Evolutionary conservation across 371 early-diverging fungal genomes (phyloP).

Genomic region (Mortierella sp.): DNA sequence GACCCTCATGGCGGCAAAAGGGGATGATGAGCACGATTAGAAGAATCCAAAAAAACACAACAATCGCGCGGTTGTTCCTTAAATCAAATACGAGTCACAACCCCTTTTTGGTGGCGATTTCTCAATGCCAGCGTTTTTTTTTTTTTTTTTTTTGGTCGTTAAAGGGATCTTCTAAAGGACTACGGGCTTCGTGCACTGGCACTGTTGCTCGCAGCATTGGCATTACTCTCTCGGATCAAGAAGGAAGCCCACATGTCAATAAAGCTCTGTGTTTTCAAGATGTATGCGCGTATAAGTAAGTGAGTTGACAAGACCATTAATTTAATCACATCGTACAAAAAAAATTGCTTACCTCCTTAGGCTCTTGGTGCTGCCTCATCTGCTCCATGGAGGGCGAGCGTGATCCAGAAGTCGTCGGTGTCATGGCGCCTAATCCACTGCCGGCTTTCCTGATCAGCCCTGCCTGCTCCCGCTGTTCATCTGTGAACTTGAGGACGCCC

Average conservation of each 20-base stretch:
- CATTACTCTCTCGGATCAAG: conserved; percentile 48
- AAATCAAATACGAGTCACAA: not conserved
- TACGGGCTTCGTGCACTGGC: conserved; percentile 7
- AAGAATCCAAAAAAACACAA: not conserved
- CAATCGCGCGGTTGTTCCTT: not conserved
- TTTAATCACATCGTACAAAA: not conserved
- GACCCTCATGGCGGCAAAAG: conserved; percentile 37
- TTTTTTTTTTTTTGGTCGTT: not conserved
- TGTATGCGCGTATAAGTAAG: too few species aligned
- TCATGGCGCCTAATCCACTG: conserved; percentile 41
- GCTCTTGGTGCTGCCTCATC: conserved; percentile 54
- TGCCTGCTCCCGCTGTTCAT: conserved; percentile 89
- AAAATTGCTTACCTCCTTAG: conserved; percentile 35
- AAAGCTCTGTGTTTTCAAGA: too few species aligned
- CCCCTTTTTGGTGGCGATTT: conserved; percentile 11
- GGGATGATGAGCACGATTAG: not conserved
- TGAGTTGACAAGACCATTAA: too few species aligned
- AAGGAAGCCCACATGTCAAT: conserved; percentile 55
- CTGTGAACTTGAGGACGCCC: conserved; percentile 85
- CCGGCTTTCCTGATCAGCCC: conserved; percentile 77
- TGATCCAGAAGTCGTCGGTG: conserved; percentile 48
- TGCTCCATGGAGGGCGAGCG: conserved; percentile 56
- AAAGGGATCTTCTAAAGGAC: too few species aligned
- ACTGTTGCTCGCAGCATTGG: conserved; percentile 22
- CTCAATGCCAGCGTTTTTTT: conserved; percentile 2